Conservation (phyloP, 176 grass and related monocot genomes). For the Puccinellia tenuiflora region DNA sequence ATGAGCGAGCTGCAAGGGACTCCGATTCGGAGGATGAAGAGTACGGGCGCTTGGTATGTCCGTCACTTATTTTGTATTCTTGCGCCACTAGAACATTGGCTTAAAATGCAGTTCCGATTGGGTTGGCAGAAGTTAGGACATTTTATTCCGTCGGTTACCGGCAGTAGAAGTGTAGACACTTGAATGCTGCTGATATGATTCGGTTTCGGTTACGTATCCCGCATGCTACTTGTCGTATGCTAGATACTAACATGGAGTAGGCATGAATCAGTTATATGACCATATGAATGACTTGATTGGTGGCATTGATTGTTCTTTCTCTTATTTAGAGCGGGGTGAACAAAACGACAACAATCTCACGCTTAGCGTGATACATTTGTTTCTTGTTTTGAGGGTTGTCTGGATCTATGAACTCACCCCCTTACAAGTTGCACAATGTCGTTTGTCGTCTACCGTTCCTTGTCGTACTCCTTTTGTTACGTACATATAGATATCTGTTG, state of each 20-base stretch:
- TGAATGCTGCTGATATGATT: neutral
- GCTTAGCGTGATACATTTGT: neutral
- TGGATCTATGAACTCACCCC: neutral
- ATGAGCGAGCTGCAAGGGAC: slow-evolving; percentile 49
- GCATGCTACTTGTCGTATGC: neutral
- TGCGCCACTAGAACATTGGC: neutral
- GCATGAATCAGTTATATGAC: neutral
- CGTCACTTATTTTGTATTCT: neutral
- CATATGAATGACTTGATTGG: neutral
- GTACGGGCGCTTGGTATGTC: slow-evolving; percentile 45
- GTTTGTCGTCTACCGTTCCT: neutral
- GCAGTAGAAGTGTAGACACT: neutral
- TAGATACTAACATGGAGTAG: neutral
- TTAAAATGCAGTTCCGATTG: slow-evolving; percentile 6
- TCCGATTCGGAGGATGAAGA: slow-evolving; percentile 81
- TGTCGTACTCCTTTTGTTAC: neutral
- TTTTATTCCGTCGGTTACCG: neutral
- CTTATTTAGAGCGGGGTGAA: neutral
- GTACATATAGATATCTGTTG: neutral
- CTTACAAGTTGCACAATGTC: neutral
- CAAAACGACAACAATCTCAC: neutral
- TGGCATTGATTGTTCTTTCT: neutral
- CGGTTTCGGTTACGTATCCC: neutral
- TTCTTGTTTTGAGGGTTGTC: neutral
- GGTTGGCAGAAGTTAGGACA: slow-evolving; percentile 7